Percentiles rank a stretch among this genome's conserved stretches.
phyloP scores from a whole-genome alignment of 495 filamentous ascomycete genomes.

The Aspergillus carlsbadensis region DNA sequence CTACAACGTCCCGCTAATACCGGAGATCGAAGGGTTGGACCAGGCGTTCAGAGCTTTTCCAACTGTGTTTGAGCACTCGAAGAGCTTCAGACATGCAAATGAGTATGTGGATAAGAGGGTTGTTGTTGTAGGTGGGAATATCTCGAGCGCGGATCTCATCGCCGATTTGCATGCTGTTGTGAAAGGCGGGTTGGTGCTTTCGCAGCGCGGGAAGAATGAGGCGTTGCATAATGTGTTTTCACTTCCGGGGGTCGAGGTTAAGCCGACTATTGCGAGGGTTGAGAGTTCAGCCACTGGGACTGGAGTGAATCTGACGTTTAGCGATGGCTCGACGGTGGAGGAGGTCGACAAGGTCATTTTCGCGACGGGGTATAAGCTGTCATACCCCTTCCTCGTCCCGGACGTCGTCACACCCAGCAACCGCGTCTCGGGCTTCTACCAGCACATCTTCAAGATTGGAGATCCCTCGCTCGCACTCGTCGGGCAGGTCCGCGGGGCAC shows the following conservation, averaged over 20 bases:
- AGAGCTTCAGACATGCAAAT: constrained; percentile 24
- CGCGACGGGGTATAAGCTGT: constrained; percentile 50
- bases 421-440: constrained; percentile 28
- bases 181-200: constrained; percentile 19
- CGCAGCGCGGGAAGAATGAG: constrained; percentile 23
- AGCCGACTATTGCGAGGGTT: constrained; percentile 20
- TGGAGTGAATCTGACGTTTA: constrained; percentile 25
- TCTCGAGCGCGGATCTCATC: constrained; percentile 31
- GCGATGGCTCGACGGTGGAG: constrained; percentile 35
- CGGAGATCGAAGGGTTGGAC: constrained; percentile 40
- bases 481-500: constrained; percentile 43
- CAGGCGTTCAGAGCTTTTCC: constrained; percentile 15
- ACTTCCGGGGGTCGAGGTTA: constrained; percentile 23
- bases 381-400: constrained; percentile 38
- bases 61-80: constrained; percentile 26
- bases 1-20: constrained; percentile 66
- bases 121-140: constrained; percentile 29
- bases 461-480: constrained; percentile 30
- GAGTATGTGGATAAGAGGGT: constrained; percentile 31
- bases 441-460: constrained; percentile 30
- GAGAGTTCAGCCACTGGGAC: neutral
- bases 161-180: constrained; percentile 29
- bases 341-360: constrained; percentile 51
- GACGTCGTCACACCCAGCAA: constrained; percentile 28
- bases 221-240: constrained; percentile 20